Conservation (phyloP, 1,139 yeast species). For the Pichia sp. region DNA sequence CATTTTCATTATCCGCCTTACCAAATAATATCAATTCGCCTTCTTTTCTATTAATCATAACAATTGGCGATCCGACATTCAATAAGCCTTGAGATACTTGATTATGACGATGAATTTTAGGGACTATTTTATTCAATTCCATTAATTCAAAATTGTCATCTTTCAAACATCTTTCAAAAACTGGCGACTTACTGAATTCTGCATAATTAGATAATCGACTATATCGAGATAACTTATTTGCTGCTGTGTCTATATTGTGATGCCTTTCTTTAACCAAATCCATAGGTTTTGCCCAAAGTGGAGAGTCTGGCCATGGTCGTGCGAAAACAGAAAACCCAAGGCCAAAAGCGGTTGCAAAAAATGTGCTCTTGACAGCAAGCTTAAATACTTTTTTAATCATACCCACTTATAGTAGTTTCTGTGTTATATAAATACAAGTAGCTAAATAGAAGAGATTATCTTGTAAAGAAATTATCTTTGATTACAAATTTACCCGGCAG, state of each 20-base stretch:
- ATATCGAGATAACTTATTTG: slow-evolving; percentile 25
- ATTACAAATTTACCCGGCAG: neutral
- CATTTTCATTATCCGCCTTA: slow-evolving; percentile 9
- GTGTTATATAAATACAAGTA: no score
- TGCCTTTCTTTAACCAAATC: slow-evolving; percentile 6
- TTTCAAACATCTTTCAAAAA: slow-evolving; percentile 31
- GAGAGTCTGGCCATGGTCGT: slow-evolving; percentile 39
- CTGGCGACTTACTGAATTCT: slow-evolving; percentile 11
- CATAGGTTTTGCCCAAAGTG: slow-evolving; percentile 26
- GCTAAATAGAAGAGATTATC: no score
- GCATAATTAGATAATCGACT: slow-evolving; percentile 10
- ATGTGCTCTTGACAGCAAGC: slow-evolving; percentile 2
- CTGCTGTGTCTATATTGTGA: neutral
- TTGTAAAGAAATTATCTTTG: no score
- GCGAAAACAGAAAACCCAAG: slow-evolving; percentile 41
- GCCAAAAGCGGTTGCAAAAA: slow-evolving; percentile 30
- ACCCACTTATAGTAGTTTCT: slow-evolving; percentile 3
- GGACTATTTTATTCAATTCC: slow-evolving; percentile 42
- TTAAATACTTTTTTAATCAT: neutral
- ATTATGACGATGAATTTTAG: slow-evolving; percentile 53
- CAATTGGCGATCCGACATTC: slow-evolving; percentile 49
- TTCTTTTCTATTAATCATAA: slow-evolving; percentile 40
- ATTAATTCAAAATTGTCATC: slow-evolving; percentile 29
- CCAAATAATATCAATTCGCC: slow-evolving; percentile 55
- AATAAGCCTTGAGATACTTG: slow-evolving; percentile 64